Percentiles rank a stretch among this genome's conserved stretches.
phyloP scores from a whole-genome alignment of 306 rosid species.

The Prunus mongolica region DNA sequence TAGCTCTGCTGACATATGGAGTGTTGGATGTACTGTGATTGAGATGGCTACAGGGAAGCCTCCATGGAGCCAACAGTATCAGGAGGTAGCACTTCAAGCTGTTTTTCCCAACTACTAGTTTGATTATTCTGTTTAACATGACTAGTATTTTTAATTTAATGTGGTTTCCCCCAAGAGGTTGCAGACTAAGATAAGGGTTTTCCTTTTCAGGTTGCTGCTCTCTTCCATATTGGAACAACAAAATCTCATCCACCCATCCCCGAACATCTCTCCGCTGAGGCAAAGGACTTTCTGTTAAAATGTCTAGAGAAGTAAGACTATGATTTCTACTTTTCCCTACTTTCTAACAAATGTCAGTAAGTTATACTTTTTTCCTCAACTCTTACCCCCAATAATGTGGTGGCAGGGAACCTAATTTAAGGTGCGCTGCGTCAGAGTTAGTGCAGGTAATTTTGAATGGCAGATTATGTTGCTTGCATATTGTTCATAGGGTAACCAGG shows the following conservation, averaged over 20 bases:
- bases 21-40: slow-evolving; percentile 93
- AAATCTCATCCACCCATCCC: slow-evolving; percentile 97
- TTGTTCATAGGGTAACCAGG: slow-evolving; percentile 1
- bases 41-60: slow-evolving; percentile 99
- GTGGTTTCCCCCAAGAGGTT: slow-evolving; percentile 1
- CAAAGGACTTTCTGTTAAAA: slow-evolving; percentile 75
- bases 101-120: slow-evolving; percentile 10
- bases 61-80: slow-evolving; percentile 97
- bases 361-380: background rate
- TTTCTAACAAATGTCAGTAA: background rate
- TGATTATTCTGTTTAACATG: background rate
- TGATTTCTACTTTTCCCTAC: slow-evolving; percentile 11
- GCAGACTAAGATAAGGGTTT: slow-evolving; percentile 22
- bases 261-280: slow-evolving; percentile 83
- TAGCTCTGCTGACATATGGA: slow-evolving; percentile 98
- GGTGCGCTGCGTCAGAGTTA: slow-evolving; percentile 74
- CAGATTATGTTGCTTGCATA: background rate
- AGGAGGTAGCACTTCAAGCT: slow-evolving; percentile 58
- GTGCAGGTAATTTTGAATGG: slow-evolving; percentile 55
- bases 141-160: slow-evolving; percentile 6
- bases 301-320: slow-evolving; percentile 69
- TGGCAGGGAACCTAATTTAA: slow-evolving; percentile 84
- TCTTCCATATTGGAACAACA: slow-evolving; percentile 84
- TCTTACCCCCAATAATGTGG: slow-evolving; percentile 27
- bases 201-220: slow-evolving; percentile 75